A percentile compares a stretch with the other conserved stretches of the same genome.
These are phyloP conservation scores for Fusarium sp. DNA, from an alignment of 2,329 filamentous ascomycete genomes.

Conservation along the genomic window DNA sequence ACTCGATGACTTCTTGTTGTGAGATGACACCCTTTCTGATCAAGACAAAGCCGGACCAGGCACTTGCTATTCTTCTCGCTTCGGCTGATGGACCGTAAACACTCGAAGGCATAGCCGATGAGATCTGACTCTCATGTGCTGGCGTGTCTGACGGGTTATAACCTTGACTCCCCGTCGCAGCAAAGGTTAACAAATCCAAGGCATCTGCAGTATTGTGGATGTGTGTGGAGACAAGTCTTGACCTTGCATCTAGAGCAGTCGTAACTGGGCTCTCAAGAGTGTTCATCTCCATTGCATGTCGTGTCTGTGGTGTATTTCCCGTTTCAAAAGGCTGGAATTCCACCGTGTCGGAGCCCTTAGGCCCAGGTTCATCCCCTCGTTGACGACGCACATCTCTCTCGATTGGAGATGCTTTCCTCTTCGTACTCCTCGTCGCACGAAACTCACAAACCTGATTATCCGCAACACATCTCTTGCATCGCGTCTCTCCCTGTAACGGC, in stretches of 20 bases:
- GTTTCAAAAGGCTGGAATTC: background rate
- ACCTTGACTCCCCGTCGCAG: conserved; percentile 2
- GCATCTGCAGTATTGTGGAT: conserved; percentile 27
- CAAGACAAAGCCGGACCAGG: conserved; percentile 17
- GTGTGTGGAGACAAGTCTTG: conserved; percentile 22
- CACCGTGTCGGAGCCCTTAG: background rate
- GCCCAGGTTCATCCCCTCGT: background rate
- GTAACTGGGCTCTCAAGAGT: background rate
- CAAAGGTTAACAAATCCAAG: conserved; percentile 23
- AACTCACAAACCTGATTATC: conserved; percentile 21
- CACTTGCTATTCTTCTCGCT: background rate
- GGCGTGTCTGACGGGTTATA: conserved; percentile 5
- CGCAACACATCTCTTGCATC: conserved; percentile 12
- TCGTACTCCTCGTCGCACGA: background rate
- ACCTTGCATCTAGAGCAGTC: conserved; percentile 14
- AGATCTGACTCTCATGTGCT: background rate
- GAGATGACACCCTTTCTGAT: conserved; percentile 26
- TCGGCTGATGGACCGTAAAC: background rate
- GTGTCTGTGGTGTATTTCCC: background rate
- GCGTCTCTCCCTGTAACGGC: background rate
- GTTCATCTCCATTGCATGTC: background rate
- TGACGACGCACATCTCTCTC: background rate
- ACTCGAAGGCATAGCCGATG: background rate
- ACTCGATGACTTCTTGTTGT: conserved; percentile 18
- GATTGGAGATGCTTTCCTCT: background rate